Conservation (phyloP, 495 filamentous ascomycete genomes). For the Oidiodendron maius region DNA sequence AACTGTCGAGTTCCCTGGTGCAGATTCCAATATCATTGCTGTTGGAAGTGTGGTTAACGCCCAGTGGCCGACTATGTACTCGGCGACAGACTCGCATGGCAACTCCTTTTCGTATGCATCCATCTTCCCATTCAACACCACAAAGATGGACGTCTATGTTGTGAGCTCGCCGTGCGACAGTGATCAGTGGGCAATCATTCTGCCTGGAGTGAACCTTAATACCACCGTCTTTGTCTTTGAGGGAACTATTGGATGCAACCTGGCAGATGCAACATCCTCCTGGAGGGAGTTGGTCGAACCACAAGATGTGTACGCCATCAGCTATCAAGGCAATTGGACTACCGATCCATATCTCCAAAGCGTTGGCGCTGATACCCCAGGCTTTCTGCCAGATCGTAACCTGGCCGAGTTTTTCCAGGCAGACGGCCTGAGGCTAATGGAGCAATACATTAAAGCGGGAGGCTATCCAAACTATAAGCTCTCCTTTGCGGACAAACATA, state of each 20-base stretch:
- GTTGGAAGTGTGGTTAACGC: constrained; percentile 17
- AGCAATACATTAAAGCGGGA: neutral
- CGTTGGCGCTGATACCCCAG: too few relatives aligned
- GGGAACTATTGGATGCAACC: too few relatives aligned
- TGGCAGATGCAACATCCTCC: too few relatives aligned
- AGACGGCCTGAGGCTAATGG: neutral
- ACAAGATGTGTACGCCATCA: too few relatives aligned
- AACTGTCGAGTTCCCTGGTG: constrained; percentile 8
- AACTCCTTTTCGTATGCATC: constrained; percentile 20
- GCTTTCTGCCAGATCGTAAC: constrained; percentile 1
- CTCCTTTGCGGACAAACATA: constrained; percentile 7
- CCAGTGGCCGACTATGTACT: constrained; percentile 16
- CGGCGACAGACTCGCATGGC: constrained; percentile 18
- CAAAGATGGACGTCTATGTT: constrained; percentile 15
- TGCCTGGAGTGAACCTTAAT: constrained; percentile 15
- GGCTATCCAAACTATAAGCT: constrained; percentile 9
- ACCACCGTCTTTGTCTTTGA: constrained; percentile 23
- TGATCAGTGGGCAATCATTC: constrained; percentile 12
- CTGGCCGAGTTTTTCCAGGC: neutral
- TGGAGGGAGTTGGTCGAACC: too few relatives aligned
- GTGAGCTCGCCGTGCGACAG: constrained; percentile 13
- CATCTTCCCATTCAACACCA: constrained; percentile 15
- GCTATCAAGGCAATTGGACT: too few relatives aligned
- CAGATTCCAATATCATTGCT: constrained; percentile 4
- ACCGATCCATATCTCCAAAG: too few relatives aligned